Evolutionary conservation across 2,329 filamentous ascomycete genomes (phyloP).

Genomic region (Venturia oleaginea): DNA sequence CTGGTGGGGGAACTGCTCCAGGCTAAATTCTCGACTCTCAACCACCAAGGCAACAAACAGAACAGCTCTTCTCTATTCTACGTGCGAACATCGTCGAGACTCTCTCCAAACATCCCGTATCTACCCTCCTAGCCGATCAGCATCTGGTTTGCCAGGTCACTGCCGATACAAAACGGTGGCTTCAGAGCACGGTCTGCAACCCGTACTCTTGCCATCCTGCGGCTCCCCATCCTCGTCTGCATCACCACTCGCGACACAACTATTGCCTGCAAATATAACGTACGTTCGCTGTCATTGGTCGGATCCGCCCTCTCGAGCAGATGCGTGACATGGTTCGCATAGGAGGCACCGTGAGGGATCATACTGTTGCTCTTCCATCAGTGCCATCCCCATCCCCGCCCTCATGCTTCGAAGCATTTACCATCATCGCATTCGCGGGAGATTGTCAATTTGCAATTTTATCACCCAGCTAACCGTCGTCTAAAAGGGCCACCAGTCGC

Average conservation of each 20-base stretch:
- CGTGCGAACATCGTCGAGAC: not conserved
- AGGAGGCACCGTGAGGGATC: not conserved
- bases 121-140: not conserved
- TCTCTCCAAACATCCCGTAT: not conserved
- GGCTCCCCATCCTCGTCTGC: conserved; percentile 4
- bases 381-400: not conserved
- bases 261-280: not conserved
- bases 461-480: not conserved
- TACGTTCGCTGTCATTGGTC: not conserved
- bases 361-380: not conserved
- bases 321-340: not conserved
- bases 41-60: too few relatives aligned
- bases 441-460: not conserved
- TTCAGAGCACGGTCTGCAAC: not conserved
- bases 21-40: too few relatives aligned
- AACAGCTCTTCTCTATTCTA: too few relatives aligned
- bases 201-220: not conserved
- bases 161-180: not conserved
- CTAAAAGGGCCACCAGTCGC: not conserved
- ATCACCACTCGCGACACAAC: not conserved
- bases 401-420: not conserved
- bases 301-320: not conserved
- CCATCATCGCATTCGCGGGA: not conserved
- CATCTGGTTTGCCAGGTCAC: not conserved
- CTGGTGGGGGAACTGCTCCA: too few relatives aligned